phyloP scores from a whole-genome alignment of 495 filamentous ascomycete species.

The Aspergillus affinis region DNA sequence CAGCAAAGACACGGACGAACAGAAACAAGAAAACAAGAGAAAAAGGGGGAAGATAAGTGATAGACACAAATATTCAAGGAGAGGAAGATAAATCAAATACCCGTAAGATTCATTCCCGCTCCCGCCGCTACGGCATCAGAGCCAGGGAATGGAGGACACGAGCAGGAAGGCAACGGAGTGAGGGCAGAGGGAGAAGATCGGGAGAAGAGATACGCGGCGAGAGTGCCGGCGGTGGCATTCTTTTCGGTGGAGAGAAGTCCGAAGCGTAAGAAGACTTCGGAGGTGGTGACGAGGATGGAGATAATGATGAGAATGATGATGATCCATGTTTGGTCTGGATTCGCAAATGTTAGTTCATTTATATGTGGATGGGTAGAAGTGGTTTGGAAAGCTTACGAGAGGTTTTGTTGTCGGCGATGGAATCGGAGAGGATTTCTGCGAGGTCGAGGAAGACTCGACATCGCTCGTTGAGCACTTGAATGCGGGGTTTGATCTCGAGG shows the following conservation, averaged over 20 bases:
- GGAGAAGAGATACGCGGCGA: conserved; percentile 16
- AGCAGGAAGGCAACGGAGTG: not conserved
- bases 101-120: not conserved
- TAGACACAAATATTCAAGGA: not conserved
- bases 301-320: conserved; percentile 92
- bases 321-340: conserved; percentile 83
- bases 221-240: conserved; percentile 15
- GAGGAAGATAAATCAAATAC: not conserved
- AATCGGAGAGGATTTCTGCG: conserved; percentile 90
- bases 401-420: conserved; percentile 90
- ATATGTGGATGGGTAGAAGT: not conserved
- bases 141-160: not conserved
- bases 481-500: conserved; percentile 92
- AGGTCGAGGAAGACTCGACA: conserved; percentile 96
- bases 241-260: conserved; percentile 61
- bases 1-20: too few species aligned
- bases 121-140: not conserved
- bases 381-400: conserved; percentile 51
- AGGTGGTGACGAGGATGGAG: conserved; percentile 85
- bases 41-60: not conserved
- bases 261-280: conserved; percentile 86
- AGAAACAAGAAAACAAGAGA: too few species aligned
- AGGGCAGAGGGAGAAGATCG: conserved; percentile 6
- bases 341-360: conserved; percentile 9
- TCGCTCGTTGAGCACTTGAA: conserved; percentile 93